Evolutionary conservation across 345 rosid species (phyloP), one percentile per base, ranked within the genome.

Genomic region (Eucalyptus urophylla): DNA sequence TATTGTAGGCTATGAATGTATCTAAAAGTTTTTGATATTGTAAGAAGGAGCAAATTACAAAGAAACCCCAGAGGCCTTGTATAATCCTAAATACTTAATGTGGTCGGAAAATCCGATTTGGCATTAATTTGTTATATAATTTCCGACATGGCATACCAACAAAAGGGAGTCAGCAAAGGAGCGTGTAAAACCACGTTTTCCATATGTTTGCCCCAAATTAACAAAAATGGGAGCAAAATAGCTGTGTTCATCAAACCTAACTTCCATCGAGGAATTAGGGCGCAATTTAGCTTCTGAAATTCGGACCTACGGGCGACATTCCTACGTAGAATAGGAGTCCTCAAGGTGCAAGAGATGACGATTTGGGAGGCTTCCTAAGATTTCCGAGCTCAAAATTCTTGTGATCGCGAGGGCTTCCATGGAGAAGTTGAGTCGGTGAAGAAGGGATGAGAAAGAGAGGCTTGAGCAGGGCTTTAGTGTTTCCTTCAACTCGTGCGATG

Each of bases 281-380:
- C 27, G 6, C 62, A 56, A 56, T 56, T 56, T 56, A 56, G 62
- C 62, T 22, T 24, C 25, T 56, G 62, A 56, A 56, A 56, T 56
- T 56, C 27, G 62, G 62, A 56, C 62, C 25, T 4, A 56, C 29
- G 12, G 27, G 12, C 25, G 62, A 22, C 27, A 9, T 24, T 56
- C 0, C 0, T 9, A 56, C 24, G 58, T 53, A 19, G 58, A 53
- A 0, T 0, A 0, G 58, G 58, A 53, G 58, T 24, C 58, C 58
- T 53, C 0, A 53, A 19, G 58, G 58, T 19, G 58, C 58, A 53
- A 53, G 58, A 53, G 58, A 53, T 53, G 58, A 53, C 58, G 58
- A 53, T 53, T 53, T 53, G 58, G 58, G 58, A 53, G 58, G 58
- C 29, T 56, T 56, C 62, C 29, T 56, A 56, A 56, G 62, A 56